These are phyloP conservation scores for Carex scoparia DNA, from an alignment of 176 grass and related monocot species.

Conservation along the genomic window DNA sequence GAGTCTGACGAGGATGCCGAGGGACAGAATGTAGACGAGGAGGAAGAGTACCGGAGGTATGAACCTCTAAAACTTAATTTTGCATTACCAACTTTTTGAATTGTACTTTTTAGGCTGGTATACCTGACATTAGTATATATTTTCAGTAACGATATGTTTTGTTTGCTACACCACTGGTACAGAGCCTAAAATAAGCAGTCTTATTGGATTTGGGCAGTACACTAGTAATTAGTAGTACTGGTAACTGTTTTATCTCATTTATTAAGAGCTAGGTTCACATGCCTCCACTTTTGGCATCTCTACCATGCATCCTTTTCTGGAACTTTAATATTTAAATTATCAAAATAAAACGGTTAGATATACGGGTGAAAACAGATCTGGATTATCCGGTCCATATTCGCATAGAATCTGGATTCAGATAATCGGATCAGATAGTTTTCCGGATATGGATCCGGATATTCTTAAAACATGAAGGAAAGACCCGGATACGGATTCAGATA, in stretches of 20 bases:
- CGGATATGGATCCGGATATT: no score
- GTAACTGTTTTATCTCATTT: not conserved
- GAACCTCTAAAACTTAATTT: not conserved
- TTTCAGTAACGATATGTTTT: not conserved
- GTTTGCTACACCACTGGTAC: not conserved
- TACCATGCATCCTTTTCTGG: not conserved
- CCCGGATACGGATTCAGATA: no score
- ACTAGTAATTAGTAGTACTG: not conserved
- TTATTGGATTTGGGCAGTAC: not conserved
- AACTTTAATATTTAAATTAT: no score
- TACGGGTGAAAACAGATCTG: no score
- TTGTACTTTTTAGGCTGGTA: not conserved
- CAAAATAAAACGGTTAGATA: no score
- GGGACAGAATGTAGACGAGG: constrained; percentile 76
- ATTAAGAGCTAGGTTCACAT: not conserved
- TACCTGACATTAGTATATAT: not conserved
- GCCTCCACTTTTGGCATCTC: not conserved
- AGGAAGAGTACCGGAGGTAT: constrained; percentile 65
- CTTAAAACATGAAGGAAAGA: no score
- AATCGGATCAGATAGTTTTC: no score
- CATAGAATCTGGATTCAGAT: no score
- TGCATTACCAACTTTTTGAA: not conserved
- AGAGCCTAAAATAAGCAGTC: not conserved
- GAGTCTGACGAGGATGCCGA: constrained; percentile 86
- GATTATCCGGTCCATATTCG: no score